phyloP scores from a whole-genome alignment of 352 stramenopile species.

The Blastocystis sp. region DNA sequence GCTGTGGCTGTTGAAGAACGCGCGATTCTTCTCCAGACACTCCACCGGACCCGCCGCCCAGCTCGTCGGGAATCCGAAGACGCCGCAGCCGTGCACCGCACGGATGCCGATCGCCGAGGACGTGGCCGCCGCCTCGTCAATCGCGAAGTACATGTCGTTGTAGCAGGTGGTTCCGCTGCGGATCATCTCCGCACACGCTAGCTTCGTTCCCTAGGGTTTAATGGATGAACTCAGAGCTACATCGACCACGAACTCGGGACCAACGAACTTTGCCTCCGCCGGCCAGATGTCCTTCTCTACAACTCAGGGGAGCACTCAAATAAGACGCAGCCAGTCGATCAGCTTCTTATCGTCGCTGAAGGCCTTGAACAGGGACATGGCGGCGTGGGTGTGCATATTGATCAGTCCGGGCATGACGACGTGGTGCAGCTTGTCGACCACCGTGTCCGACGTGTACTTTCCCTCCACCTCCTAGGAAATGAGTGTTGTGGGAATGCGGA shows the following conservation, averaged over 20 bases:
- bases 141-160: conserved; percentile 87
- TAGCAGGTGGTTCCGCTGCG: conserved; percentile 81
- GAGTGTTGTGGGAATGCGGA: not conserved
- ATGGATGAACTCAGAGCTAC: not conserved
- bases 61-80: conserved; percentile 65
- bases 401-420: conserved; percentile 81
- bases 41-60: conserved; percentile 26
- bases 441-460: conserved; percentile 74
- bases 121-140: conserved; percentile 74
- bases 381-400: conserved; percentile 81
- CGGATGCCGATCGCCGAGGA: conserved; percentile 78
- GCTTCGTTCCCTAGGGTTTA: conserved; percentile 72
- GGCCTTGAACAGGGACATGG: conserved; percentile 81
- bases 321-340: conserved; percentile 77
- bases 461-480: conserved; percentile 73
- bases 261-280: conserved; percentile 78
- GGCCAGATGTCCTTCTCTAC: conserved; percentile 80
- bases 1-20: conserved; percentile 12
- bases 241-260: conserved; percentile 74
- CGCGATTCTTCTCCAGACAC: conserved; percentile 43
- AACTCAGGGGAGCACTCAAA: not conserved
- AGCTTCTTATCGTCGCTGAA: conserved; percentile 82
- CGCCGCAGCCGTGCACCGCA: conserved; percentile 70
- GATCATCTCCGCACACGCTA: conserved; percentile 84
- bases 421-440: conserved; percentile 75